Evolutionary conservation across 192 early-diverging fungal species (phyloP), one percentile per base, ranked within the genome.

Genomic region (Oehlia diaphana): DNA sequence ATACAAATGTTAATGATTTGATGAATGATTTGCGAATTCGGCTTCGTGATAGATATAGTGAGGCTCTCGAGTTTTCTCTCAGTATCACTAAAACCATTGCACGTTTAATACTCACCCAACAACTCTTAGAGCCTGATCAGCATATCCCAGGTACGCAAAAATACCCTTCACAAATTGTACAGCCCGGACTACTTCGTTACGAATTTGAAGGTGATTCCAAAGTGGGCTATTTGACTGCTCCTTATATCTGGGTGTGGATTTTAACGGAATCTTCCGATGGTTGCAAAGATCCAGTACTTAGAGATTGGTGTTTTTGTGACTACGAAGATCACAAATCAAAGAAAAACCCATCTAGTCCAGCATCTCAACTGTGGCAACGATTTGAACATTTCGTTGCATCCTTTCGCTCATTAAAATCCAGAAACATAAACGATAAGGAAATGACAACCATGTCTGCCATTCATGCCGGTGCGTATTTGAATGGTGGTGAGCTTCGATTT

Each of bases 231-330:
- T 53, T 82, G 13, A 69, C 47, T 33, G 77, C 76, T 28, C 81
- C 81, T 44, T 84, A 82, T 62, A 81, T 84, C 14, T 84, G 84
- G 81, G 7, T 85, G 21, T 85, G 81, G 76, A 79, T 85, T 14
- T 14, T 66, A 26, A 65, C 31, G 81, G 44, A 72, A 74, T 81
- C 47, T 76, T 28, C 63, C 64, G 33, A 61, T 63, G 68, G 63
- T 28, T 16, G 14, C 4, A 19, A 53, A 28, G 19, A 63, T 28
- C 37, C 62, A 62, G 28, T 53, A 23, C 66, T 69, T 69, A 2
- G 37, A 78, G 35, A 78, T 28, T 78, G 65, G 67, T 23, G 16
- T 23, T 69, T 78, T 21, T 16, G 16, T 58, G 49, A 78, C 8
- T 78, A 78, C 14, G 49, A 35, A 42, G 77, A 78, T 44, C 77